phyloP scores from a whole-genome alignment of 2,329 filamentous ascomycete genomes.

The Amphichorda felina region DNA sequence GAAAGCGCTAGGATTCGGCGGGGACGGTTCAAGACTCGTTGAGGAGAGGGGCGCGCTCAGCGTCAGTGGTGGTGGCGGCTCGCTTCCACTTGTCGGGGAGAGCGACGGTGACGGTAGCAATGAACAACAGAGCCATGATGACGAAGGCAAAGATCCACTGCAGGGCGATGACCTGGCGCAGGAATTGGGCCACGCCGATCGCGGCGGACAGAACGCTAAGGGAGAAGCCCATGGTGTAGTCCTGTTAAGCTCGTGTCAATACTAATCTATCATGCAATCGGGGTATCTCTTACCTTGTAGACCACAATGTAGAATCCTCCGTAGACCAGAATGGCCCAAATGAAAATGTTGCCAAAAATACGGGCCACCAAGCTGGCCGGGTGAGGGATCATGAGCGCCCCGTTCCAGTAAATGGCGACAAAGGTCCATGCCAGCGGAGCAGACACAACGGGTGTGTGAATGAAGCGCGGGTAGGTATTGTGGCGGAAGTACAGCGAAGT shows the following conservation, averaged over 20 bases:
- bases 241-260: conserved; percentile 21
- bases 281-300: conserved; percentile 46
- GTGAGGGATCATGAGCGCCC: conserved; percentile 68
- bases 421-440: conserved; percentile 77
- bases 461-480: conserved; percentile 55
- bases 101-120: conserved; percentile 15
- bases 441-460: conserved; percentile 65
- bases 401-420: conserved; percentile 80
- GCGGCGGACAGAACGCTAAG: conserved; percentile 63
- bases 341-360: conserved; percentile 75
- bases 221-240: conserved; percentile 68
- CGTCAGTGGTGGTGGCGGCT: conserved; percentile 28
- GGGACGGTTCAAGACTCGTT: conserved; percentile 24
- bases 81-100: conserved; percentile 45
- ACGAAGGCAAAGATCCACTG: conserved; percentile 42
- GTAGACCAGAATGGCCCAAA: conserved; percentile 72
- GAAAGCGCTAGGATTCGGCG: not conserved
- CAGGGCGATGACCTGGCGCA: conserved; percentile 59
- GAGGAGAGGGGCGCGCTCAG: conserved; percentile 51
- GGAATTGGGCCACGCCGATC: conserved; percentile 68
- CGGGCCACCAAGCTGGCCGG: conserved; percentile 55
- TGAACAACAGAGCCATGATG: conserved; percentile 15
- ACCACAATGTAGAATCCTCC: conserved; percentile 63
- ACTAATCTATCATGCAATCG: conserved; percentile 5
- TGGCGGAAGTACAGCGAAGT: conserved; percentile 71